Evolutionary conservation across 2,329 filamentous ascomycete species (phyloP).

Genomic region (Rhynchosporium secalis): DNA sequence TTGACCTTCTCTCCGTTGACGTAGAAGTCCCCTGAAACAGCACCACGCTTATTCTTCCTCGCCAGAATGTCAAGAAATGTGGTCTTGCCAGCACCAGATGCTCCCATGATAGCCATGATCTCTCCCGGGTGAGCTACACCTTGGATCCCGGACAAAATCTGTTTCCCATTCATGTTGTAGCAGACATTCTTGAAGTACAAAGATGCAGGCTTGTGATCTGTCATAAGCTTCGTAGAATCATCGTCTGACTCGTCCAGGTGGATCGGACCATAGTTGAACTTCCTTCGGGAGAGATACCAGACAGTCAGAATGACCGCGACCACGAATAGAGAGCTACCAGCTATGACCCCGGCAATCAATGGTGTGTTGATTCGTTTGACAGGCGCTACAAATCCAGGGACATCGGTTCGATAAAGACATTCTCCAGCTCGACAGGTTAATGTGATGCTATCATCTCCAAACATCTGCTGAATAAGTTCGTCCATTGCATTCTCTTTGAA

Average conservation of each 20-base stretch:
- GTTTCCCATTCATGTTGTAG: constrained; percentile 83
- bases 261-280: constrained; percentile 69
- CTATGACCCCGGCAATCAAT: constrained; percentile 91
- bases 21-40: constrained; percentile 76
- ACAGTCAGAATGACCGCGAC: constrained; percentile 80
- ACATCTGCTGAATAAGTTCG: constrained; percentile 80
- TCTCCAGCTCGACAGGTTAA: constrained; percentile 83
- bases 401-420: constrained; percentile 88
- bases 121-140: constrained; percentile 94
- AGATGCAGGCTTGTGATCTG: constrained; percentile 87
- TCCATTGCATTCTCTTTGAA: constrained; percentile 95
- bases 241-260: constrained; percentile 87
- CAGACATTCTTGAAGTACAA: constrained; percentile 86
- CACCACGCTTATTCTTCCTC: constrained; percentile 92
- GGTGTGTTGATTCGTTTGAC: constrained; percentile 97
- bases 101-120: constrained; percentile 95
- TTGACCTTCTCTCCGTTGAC: constrained; percentile 90
- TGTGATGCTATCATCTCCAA: constrained; percentile 87
- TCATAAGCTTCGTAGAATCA: constrained; percentile 81
- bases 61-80: constrained; percentile 95
- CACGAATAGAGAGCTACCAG: constrained; percentile 79
- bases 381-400: constrained; percentile 85
- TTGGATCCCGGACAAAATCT: constrained; percentile 77
- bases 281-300: constrained; percentile 85
- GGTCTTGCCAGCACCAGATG: constrained; percentile 95